Evolutionary conservation across 2,329 filamentous ascomycete species (phyloP), one percentile per base, ranked within the genome.

Genomic region (Exophiala oligosperma): DNA sequence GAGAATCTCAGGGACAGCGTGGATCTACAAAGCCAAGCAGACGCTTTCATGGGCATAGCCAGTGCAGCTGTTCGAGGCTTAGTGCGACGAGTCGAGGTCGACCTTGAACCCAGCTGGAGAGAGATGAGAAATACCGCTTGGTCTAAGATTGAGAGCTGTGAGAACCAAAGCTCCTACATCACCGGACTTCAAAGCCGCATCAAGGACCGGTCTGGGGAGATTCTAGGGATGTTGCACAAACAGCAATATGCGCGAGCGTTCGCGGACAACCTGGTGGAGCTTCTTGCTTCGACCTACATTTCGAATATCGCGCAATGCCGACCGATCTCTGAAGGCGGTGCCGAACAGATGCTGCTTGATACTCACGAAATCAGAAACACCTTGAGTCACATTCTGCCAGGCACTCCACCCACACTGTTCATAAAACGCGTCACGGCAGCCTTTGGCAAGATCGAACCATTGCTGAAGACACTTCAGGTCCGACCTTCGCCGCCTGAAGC

Each of bases 71-170:
- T 99, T 4, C 82, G 94, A 50, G 84, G 89, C 0, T 80, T 99
- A 47, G 92, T 97, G 4, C 87, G 90, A 60, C 88, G 87, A 68
- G 90, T 96, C 3, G 92, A 96, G 71, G 73, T 87, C 0, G 88
- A 89, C 52, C 89, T 92, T 67, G 93, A 97, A 64, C 84, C 89
- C 0, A 87, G 88, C 14, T 99, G 93, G 94, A 85, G 92, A 56
- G 94, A 97, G 77, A 99, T 99, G 94, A 89, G 88, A 63, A 96
- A 97, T 70, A 96, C 89, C 0, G 90, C 92, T 49, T 99, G 94
- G 94, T 90, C 88, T 72, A 92, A 89, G 64, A 90, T 99, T 80
- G 94, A 97, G 67, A 89, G 84, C 59, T 94, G 96, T 3, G 91
- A 91, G 46, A 94, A 99, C 72, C 92, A 97, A 70, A 97, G 92